Base-by-base conservation (phyloP, 2,329 filamentous ascomycete genomes). In the Colletotrichum tabaci region DNA sequence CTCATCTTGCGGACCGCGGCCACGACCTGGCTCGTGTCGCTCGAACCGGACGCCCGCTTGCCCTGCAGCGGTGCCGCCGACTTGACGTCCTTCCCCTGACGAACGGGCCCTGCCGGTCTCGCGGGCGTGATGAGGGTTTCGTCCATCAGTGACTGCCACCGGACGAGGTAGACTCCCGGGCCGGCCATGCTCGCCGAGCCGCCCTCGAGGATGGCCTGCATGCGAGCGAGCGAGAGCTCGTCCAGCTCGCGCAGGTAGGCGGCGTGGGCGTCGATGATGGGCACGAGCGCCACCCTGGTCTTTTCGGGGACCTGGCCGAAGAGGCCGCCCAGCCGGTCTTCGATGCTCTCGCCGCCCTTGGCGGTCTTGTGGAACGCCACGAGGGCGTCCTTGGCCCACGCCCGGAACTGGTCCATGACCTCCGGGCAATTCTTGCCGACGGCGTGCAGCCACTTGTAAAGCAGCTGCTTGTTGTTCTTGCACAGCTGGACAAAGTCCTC, bases 111-210 rank as follows among this genome's bases (percentile, higher is more conserved):
- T 1, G 81, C 77, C 0, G 84, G 79, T 1, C 82, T 84, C 0
- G 83, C 86, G 0, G 93, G 92, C 1, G 92, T 93, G 72, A 95
- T 90, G 56, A 86, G 79, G 0, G 93, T 93, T n/a, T 86, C 83
- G 77, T 95, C 91, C 3, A 95, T 84, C 8, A 95, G 83, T 0
- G 88, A 84, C 78, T 94, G 91, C 93, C 93, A 95, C 61, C 90
- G 87, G 1, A 89, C 86, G 30, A 95, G 87, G 77, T 93, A 95
- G 57, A 92, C 88, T 1, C 93, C 93, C 0, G 93, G 93, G 0
- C 92, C 93, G 30, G 85, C 86, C 64, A 87, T 73, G 52, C 61
- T 74, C 44, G 64, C 67, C 56, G 77, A 76, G 5, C 77, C 73
- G 1, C 77, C 77, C 65, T 85, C 84, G 55, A 94, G 84, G 30